These are phyloP conservation scores for Cardamine resedifolia DNA, from an alignment of 345 rosid species.

Conservation along the genomic window DNA sequence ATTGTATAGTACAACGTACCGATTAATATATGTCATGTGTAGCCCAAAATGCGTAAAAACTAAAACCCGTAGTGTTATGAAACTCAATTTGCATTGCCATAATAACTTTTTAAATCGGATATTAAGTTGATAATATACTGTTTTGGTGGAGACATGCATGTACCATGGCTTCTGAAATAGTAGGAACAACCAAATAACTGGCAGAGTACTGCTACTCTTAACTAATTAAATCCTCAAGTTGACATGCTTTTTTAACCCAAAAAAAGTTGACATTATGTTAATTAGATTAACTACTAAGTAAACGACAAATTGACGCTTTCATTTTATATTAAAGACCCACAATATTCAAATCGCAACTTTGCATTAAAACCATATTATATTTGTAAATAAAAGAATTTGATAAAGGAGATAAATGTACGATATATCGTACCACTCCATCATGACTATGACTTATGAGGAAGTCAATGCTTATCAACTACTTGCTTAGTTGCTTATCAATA, in stretches of 20 bases:
- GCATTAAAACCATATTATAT: background rate
- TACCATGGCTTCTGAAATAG: conserved; percentile 23
- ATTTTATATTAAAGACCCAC: conserved; percentile 11
- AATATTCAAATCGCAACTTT: conserved; percentile 24
- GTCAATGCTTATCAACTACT: conserved; percentile 41
- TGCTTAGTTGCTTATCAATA: conserved; percentile 41
- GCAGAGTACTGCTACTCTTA: background rate
- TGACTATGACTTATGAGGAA: conserved; percentile 31
- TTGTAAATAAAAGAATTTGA: conserved; percentile 15
- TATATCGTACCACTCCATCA: conserved; percentile 37
- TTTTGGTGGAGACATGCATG: conserved; percentile 9
- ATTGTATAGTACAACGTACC: too few species aligned
- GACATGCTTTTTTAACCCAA: background rate
- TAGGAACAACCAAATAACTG: conserved; percentile 18
- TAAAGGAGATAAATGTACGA: conserved; percentile 28
- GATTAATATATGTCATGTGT: too few species aligned
- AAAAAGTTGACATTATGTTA: conserved; percentile 23
- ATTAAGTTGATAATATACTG: background rate
- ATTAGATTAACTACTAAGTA: conserved; percentile 11
- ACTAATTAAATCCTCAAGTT: conserved; percentile 12
- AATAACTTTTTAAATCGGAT: background rate
- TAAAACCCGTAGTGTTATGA: background rate
- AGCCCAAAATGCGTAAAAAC: background rate
- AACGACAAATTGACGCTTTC: conserved; percentile 34
- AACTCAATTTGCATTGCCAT: background rate